Base-by-base conservation (phyloP, 2,329 filamentous ascomycete genomes). In the Dendryphion nanum region DNA sequence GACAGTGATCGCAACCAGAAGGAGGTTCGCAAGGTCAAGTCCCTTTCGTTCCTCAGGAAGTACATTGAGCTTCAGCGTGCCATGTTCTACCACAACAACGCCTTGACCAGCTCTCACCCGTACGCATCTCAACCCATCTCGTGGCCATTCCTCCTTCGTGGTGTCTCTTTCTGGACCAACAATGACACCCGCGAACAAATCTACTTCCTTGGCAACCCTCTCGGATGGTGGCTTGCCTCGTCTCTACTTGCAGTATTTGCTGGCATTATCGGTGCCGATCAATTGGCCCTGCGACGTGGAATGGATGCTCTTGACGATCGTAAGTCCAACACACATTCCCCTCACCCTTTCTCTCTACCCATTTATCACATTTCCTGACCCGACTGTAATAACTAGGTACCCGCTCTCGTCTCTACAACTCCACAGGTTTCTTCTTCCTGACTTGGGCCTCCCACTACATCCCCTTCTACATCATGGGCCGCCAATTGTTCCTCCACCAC, bases 11-110 rank as follows among this genome's bases (percentile, higher is more conserved):
- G 93, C 41, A 80, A 88, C 45, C 71, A 81, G 42, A 93, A 86
- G 72, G 78, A 87, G 45, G 78, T 83, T 57, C 83, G 82, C 55
- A 78, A 91, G 70, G 78, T 91, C 61, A 96, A 94, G 75, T 76
- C 76, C 15, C 67, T 97, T 59, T 83, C 90, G 14, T 98, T 98
- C 78, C 71, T 96, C 50, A 81, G 79, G 59, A 98, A 98, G 74
- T 98, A 91, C 77, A 81, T 96, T 49, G 93, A 98, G 74, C 78
- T 98, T 41, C 93, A 98, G 71, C 82, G 91, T 34, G 89, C 90
- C 56, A 98, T 98, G 90, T 98, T 98, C 78, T 91, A 86, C 78
- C 93, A 98, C 77, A 98, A 98, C 78, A 97, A 90, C 68, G 91
- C 94, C 57, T 75, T 98, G 62, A 98, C 93, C 30, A 94, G 89